Percentiles rank a stretch among this genome's conserved stretches.
phyloP scores from a whole-genome alignment of 495 filamentous ascomycete species.

The Penicillium longicatenatum region DNA sequence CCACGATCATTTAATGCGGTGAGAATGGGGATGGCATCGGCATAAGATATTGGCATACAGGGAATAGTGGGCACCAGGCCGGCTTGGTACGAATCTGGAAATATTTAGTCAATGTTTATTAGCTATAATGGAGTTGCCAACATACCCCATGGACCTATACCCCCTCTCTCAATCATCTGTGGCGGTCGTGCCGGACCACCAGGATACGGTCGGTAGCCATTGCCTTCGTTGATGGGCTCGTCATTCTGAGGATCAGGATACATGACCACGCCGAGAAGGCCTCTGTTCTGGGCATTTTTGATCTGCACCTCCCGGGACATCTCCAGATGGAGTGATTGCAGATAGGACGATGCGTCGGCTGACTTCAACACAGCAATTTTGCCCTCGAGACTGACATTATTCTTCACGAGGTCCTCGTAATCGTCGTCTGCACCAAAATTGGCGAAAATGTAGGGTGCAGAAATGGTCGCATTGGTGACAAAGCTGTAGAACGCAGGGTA shows the following conservation, averaged over 20 bases:
- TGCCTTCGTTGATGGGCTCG: neutral
- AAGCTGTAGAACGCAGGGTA: slow-evolving; percentile 27
- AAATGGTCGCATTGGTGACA: neutral
- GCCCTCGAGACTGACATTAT: neutral
- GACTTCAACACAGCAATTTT: slow-evolving; percentile 2
- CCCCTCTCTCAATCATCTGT: neutral
- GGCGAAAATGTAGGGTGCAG: neutral
- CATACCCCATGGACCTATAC: slow-evolving; percentile 17
- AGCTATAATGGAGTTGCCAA: slow-evolving; percentile 70
- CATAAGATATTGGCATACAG: slow-evolving; percentile 84
- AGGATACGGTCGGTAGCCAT: slow-evolving; percentile 2
- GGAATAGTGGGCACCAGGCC: slow-evolving; percentile 50
- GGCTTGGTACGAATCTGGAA: neutral
- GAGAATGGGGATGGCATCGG: slow-evolving; percentile 75
- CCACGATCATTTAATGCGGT: slow-evolving; percentile 77
- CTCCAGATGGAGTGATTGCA: neutral
- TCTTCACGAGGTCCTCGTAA: neutral
- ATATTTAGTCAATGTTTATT: slow-evolving; percentile 40
- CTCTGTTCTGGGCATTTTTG: neutral
- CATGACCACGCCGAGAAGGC: neutral
- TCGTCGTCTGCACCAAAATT: slow-evolving; percentile 1
- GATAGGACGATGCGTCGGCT: neutral
- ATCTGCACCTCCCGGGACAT: neutral
- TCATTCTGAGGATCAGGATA: slow-evolving; percentile 5
- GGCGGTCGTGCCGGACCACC: slow-evolving; percentile 1